phyloP scores from a whole-genome alignment of 768 basidiomycete genomes.

The Dacryopinax primogenitus region DNA sequence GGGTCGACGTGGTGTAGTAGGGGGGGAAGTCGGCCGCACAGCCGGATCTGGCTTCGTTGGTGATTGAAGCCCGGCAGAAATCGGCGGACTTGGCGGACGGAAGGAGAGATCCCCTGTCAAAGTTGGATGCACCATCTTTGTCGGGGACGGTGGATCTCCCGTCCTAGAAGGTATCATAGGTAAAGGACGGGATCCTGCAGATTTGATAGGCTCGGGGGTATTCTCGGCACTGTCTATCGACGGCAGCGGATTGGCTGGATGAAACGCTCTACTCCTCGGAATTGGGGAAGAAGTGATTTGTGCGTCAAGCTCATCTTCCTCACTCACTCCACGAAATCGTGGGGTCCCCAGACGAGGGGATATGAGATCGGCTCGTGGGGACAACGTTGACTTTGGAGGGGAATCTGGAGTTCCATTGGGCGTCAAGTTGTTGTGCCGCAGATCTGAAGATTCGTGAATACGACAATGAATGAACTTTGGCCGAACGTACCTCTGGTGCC shows the following conservation, averaged over 20 bases:
- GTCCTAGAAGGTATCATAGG: background rate
- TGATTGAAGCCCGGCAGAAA: background rate
- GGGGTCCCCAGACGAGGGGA: constrained; percentile 12
- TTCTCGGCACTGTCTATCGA: background rate
- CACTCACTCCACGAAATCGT: background rate
- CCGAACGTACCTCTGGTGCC: constrained; percentile 39
- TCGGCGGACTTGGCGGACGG: constrained; percentile 3
- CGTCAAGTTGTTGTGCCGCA: background rate
- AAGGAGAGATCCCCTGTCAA: background rate
- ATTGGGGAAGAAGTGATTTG: background rate
- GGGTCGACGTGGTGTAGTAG: constrained; percentile 7
- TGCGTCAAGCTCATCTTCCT: background rate
- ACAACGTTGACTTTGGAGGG: background rate
- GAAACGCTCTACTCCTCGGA: background rate
- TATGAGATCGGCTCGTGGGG: constrained; percentile 15
- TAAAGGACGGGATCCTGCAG: background rate
- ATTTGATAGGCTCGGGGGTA: background rate
- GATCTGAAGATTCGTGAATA: constrained; percentile 35
- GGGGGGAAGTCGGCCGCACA: constrained; percentile 10
- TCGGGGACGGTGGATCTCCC: background rate
- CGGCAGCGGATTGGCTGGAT: background rate
- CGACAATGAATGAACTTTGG: constrained; percentile 51
- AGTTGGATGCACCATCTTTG: background rate
- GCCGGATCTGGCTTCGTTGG: constrained; percentile 6
- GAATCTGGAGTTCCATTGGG: background rate